These are phyloP conservation scores for Wickerhamiella parazyma DNA, from an alignment of 805 yeast genomes.

Conservation along the genomic window DNA sequence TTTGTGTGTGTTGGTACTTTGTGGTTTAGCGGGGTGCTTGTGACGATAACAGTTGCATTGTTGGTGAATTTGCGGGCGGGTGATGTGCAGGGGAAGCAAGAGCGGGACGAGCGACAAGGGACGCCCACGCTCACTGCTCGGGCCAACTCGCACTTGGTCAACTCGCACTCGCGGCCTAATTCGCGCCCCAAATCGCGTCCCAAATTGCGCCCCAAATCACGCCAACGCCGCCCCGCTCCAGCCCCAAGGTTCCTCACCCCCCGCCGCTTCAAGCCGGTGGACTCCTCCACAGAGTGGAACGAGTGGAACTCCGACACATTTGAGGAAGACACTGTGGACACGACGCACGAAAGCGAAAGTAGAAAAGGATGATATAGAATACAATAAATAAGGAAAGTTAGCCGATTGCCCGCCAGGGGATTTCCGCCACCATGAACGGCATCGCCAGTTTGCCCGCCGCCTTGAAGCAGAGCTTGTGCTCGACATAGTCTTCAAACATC, in stretches of 20 bases:
- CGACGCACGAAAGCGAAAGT: background rate
- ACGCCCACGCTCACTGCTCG: background rate
- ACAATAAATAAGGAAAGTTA: background rate
- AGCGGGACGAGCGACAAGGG: background rate
- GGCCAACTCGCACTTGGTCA: background rate
- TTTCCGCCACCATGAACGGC: conserved; percentile 29
- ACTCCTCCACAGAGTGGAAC: background rate
- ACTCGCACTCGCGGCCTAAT: no score
- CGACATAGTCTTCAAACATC: conserved; percentile 28
- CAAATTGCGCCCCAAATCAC: no score
- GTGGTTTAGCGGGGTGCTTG: conserved; percentile 12
- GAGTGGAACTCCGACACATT: no score
- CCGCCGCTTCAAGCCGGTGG: background rate
- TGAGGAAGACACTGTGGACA: no score
- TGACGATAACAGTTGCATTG: conserved; percentile 9
- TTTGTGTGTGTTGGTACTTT: conserved; percentile 10
- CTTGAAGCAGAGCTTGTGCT: conserved; percentile 11
- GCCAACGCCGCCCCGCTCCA: no score
- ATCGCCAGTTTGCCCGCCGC: conserved; percentile 22
- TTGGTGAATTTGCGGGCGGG: conserved; percentile 1
- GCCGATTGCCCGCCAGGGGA: conserved; percentile 19
- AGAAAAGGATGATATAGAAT: no score
- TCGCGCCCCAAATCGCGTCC: no score
- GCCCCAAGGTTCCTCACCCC: background rate
- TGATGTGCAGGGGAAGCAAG: no score